Base-by-base conservation (phyloP, 352 stramenopile species). In the Phytophthora kernoviae region DNA sequence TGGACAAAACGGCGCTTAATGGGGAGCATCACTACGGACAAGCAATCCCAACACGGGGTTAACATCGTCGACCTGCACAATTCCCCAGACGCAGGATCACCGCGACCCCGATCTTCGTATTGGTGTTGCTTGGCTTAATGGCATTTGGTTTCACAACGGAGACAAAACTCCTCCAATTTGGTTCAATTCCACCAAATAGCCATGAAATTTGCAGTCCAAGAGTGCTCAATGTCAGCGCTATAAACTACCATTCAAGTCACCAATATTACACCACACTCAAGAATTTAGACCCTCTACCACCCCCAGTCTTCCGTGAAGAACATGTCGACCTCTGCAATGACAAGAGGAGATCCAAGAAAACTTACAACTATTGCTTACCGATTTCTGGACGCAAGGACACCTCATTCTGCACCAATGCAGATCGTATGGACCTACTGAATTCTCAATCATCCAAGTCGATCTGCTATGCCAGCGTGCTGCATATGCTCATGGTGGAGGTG, bases 401-500 rank as follows among this genome's bases (percentile, higher is more conserved):
- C 4, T 64, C 69, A 26, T 81, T 73, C 64, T 87, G 78, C 58
- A 60, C 47, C 4, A 58, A 41, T 1, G 63, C 70, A 2, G 75
- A 87, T 56, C 75, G 78, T 24, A 57, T 75, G 14, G 75, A 85
- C 41, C 55, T 87, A 26, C 66, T 87, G 9, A 64, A 50, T 8
- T 24, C 58, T 14, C 27, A 36, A 0, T 68, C 59, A 21, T 47
- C 57, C 6, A 57, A 70, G 18, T 79, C 72, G 24, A 33, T 78
- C 8, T 88, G 78, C 48, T 79, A 77, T 33, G 63, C 48, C 17
- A 85, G 75, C 43, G 70, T 80, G 21, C 58, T 88, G 52, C 75
- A 88, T 58, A 74, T 88, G 70, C 33, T 88, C 18, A 62, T 88
- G 27, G 54, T 83, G 17, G 78, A 85, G 53, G 75, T 84, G 8